These are phyloP conservation scores for Mallotus repandus DNA, from an alignment of 441 rosid genomes.

Conservation along the genomic window DNA sequence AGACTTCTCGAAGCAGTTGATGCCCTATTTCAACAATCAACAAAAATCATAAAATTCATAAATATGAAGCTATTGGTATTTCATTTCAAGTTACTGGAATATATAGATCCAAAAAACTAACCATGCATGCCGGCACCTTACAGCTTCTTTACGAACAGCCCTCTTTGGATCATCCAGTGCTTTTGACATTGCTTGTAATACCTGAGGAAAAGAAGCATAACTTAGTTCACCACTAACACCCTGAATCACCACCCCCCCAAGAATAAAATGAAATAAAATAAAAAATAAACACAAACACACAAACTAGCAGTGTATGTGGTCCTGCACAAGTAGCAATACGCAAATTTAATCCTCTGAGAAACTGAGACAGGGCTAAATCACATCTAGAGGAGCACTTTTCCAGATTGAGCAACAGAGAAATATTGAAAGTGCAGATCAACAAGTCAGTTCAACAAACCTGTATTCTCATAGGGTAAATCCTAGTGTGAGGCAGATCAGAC, in stretches of 20 bases:
- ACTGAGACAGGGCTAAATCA: not conserved
- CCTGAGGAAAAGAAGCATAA: constrained; percentile 37
- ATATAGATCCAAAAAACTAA: constrained; percentile 28
- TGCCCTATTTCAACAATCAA: constrained; percentile 42
- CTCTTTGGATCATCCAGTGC: constrained; percentile 87
- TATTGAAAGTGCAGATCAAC: not conserved
- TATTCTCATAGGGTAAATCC: constrained; percentile 67
- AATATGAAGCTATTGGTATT: not conserved
- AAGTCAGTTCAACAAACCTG: constrained; percentile 46
- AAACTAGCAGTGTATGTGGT: too few relatives aligned
- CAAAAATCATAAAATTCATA: constrained; percentile 9
- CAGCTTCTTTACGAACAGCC: constrained; percentile 77
- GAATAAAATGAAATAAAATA: too few relatives aligned
- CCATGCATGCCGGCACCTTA: constrained; percentile 84
- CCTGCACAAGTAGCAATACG: not conserved
- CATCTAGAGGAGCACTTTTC: not conserved
- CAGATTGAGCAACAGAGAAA: not conserved
- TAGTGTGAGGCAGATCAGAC: constrained; percentile 65
- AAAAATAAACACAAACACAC: too few relatives aligned
- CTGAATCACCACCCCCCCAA: too few relatives aligned
- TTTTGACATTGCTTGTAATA: constrained; percentile 51
- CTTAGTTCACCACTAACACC: not conserved
- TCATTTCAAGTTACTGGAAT: not conserved
- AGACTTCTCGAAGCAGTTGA: constrained; percentile 39
- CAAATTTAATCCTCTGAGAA: not conserved